phyloP scores from a whole-genome alignment of 225 moss, liverwort and hornwort species.

The Pleurozium schreberi region DNA sequence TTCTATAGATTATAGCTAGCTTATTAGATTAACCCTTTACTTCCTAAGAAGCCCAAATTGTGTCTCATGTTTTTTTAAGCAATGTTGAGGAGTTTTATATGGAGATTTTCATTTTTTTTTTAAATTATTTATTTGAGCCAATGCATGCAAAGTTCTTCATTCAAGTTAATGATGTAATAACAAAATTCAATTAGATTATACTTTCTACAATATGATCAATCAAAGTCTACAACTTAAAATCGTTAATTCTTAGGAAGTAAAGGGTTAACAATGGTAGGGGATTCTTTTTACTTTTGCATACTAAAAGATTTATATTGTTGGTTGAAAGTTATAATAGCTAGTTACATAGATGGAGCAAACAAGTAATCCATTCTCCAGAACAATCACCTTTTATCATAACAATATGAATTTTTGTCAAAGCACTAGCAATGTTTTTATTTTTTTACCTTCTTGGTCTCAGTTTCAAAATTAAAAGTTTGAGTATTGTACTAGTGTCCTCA shows the following conservation, averaged over 20 bases:
- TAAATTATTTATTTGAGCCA: too few species aligned
- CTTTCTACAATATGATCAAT: too few species aligned
- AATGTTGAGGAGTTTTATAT: too few species aligned
- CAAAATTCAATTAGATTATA: too few species aligned
- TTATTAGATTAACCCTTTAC: not conserved
- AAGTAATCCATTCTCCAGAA: not conserved
- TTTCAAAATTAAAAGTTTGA: not conserved
- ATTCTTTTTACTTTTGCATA: too few species aligned
- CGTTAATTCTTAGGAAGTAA: too few species aligned
- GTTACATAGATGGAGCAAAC: fast-evolving
- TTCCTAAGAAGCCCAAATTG: too few species aligned
- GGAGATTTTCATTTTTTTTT: too few species aligned
- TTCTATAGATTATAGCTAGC: not conserved
- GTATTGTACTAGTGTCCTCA: fast-evolving
- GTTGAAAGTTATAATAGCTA: not conserved
- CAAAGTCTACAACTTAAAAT: too few species aligned
- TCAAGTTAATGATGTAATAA: too few species aligned
- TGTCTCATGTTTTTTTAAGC: too few species aligned
- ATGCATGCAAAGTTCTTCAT: too few species aligned
- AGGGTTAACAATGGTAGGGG: not conserved
- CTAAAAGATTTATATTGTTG: not conserved
- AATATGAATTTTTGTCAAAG: not conserved
- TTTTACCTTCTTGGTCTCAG: not conserved
- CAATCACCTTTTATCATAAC: not conserved
- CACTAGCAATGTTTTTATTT: not conserved